Conservation (phyloP, 164 flowering plant species). For the Annona squamosa region DNA sequence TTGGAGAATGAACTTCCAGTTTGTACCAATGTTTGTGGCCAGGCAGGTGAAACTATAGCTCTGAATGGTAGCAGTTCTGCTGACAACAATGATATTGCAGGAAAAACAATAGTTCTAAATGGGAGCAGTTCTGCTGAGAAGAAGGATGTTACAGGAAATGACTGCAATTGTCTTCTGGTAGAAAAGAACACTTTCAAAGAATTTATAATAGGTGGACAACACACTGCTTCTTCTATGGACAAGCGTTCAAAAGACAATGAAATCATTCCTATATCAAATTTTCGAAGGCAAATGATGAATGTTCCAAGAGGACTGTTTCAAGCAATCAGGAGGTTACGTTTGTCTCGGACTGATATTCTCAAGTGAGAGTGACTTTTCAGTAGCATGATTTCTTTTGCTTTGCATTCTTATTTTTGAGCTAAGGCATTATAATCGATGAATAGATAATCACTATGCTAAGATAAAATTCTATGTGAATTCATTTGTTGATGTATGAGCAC, state of each 20-base stretch:
- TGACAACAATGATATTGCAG: slow-evolving; percentile 9
- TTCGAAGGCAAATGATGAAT: slow-evolving; percentile 23
- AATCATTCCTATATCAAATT: slow-evolving; percentile 7
- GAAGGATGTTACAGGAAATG: slow-evolving; percentile 9
- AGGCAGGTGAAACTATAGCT: slow-evolving; percentile 4
- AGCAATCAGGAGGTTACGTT: slow-evolving; percentile 46
- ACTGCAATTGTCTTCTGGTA: background rate
- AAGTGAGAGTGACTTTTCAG: slow-evolving; percentile 37
- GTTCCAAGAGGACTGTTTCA: slow-evolving; percentile 46
- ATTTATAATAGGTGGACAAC: slow-evolving; percentile 2
- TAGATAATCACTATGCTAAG: background rate
- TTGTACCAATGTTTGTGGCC: slow-evolving; percentile 6
- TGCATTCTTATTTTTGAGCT: background rate
- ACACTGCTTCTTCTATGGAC: slow-evolving; percentile 19
- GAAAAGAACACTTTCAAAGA: slow-evolving; percentile 8
- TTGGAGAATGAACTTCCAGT: slow-evolving; percentile 2
- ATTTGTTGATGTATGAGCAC: no score
- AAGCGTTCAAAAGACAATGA: slow-evolving; percentile 20
- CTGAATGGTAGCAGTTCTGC: slow-evolving; percentile 6
- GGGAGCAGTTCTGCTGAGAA: slow-evolving; percentile 5
- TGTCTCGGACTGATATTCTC: slow-evolving; percentile 63
- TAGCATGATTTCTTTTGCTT: background rate
- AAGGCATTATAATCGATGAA: background rate
- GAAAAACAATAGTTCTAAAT: slow-evolving; percentile 5
- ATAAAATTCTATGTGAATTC: no score